Evolutionary conservation across 2,329 filamentous ascomycete genomes (phyloP), one percentile per base, ranked within the genome.

Genomic region (Nemania diffusa): DNA sequence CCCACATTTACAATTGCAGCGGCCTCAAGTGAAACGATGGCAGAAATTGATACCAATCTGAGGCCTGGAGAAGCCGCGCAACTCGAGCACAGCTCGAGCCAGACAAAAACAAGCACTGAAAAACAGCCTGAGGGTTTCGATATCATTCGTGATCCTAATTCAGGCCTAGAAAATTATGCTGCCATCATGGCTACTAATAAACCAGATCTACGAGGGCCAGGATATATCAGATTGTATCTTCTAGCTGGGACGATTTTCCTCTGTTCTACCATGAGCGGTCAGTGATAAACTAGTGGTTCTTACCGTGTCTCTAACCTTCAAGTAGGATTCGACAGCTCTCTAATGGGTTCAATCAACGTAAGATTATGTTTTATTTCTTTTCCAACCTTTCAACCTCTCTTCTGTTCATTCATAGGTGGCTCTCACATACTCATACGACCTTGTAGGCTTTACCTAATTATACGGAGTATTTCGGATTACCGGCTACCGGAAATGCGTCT

Each of bases 271-370:
- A 81, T 82, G 79, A 82, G 78, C 55, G 79, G 80, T 76, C 63
- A 68, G 53, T 55, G 24, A 9, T 37, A n/a, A 2, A 1, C 11
- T 24, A 17, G 40, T 9, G 11, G 27, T 26, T 15, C 8, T 48
- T 2, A 20, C 20, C 15, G 17, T 24, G 8, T 29, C 2, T 11
- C 61, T 68, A 46, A 69, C 40, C 15, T 32, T n/a, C 8, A 22
- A 40, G 2, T 51, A 81, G 80, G 80, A 1, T 82, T 80, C 40
- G 81, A 82, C 48, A 77, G 79, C 32, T 80, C 79, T 0, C 71
- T 84, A 2, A 81, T 84, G 79, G 79, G 80, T 11, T 81, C 79
- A 9, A 80, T 84, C 52, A 84, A 84, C 69, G 79, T 79, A 55
- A 66, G 71, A 22, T 8, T 24, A 11, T 17, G 29, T 9, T 1